phyloP scores from a whole-genome alignment of 83 land plant species.

The Thuja plicata region DNA sequence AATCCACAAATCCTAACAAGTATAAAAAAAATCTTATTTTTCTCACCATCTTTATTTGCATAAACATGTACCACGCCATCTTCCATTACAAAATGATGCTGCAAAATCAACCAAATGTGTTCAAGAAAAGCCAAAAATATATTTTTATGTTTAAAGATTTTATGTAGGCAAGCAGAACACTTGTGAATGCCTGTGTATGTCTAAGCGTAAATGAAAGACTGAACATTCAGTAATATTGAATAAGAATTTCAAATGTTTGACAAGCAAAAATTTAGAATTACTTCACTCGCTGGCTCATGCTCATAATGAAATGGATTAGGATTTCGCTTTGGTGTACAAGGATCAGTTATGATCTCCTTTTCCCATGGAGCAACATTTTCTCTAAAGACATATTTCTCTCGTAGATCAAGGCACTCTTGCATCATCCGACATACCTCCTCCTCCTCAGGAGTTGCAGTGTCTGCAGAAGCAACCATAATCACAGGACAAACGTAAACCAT shows the following conservation, averaged over 20 bases:
- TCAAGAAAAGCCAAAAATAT: background rate
- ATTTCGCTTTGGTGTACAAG: constrained; percentile 84
- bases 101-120: constrained; percentile 20
- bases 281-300: constrained; percentile 78
- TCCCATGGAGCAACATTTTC: constrained; percentile 93
- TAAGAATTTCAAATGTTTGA: background rate
- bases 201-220: background rate
- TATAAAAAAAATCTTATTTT: background rate
- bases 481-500: background rate
- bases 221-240: background rate
- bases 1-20: background rate
- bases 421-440: constrained; percentile 74
- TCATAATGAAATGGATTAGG: constrained; percentile 75
- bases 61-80: constrained; percentile 98
- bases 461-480: constrained; percentile 28
- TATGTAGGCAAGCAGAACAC: background rate
- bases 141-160: background rate
- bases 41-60: constrained; percentile 70
- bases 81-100: constrained; percentile 89
- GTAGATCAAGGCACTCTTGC: constrained; percentile 85
- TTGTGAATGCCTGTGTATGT: background rate
- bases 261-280: constrained; percentile 27
- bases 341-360: constrained; percentile 76
- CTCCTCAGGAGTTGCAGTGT: constrained; percentile 83
- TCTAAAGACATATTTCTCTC: constrained; percentile 77